Conservation (phyloP, 2,329 filamentous ascomycete genomes). For the Curvularia lunata region DNA sequence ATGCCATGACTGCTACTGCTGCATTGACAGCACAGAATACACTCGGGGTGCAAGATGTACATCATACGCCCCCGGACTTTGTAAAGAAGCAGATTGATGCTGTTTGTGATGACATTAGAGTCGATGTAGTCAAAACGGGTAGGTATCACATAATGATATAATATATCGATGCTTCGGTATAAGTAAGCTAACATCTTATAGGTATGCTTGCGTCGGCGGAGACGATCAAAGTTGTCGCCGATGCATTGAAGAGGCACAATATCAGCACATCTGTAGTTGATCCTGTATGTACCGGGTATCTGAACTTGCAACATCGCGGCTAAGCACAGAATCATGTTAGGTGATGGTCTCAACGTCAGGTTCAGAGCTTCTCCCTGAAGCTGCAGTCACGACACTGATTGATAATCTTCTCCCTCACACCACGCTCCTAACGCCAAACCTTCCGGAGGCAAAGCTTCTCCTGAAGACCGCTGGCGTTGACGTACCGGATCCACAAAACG, state of each 20-base stretch:
- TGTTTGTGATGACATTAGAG: constrained; percentile 80
- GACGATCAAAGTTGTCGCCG: constrained; percentile 72
- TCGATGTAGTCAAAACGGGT: constrained; percentile 94
- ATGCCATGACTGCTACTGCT: constrained; percentile 95
- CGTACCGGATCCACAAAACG: constrained; percentile 58
- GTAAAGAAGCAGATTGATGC: constrained; percentile 85
- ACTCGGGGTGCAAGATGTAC: constrained; percentile 78
- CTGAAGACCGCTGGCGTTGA: constrained; percentile 60
- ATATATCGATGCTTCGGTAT: not conserved
- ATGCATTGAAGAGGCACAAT: constrained; percentile 64
- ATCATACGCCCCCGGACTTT: constrained; percentile 78
- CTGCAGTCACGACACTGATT: constrained; percentile 68
- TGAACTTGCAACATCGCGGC: not conserved
- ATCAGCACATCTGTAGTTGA: constrained; percentile 71
- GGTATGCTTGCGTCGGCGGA: constrained; percentile 81
- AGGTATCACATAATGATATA: constrained; percentile 11
- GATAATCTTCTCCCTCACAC: constrained; percentile 68
- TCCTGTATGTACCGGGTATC: constrained; percentile 63
- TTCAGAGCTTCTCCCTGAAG: constrained; percentile 68
- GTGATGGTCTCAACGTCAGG: constrained; percentile 93
- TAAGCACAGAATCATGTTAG: constrained; percentile 41
- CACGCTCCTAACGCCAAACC: constrained; percentile 76
- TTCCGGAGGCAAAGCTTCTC: constrained; percentile 74
- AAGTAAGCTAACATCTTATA: constrained; percentile 45
- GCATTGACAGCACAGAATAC: constrained; percentile 98